phyloP scores from a whole-genome alignment of 257 asterid genomes.

The Verbascum thapsus region DNA sequence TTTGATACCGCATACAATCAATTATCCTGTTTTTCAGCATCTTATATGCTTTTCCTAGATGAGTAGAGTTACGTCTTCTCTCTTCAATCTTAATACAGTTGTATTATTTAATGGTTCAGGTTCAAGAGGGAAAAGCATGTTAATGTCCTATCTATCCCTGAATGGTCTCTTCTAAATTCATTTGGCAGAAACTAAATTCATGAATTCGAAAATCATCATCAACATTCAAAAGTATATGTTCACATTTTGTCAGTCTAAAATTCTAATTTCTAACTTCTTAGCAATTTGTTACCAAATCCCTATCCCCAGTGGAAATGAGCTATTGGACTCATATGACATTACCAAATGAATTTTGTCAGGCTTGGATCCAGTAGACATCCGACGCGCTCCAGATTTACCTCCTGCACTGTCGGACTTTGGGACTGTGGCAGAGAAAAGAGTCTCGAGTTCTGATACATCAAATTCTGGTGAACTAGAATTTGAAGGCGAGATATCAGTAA shows the following conservation, averaged over 20 bases:
- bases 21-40: neutral
- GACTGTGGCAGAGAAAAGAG: slow-evolving; percentile 87
- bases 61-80: slow-evolving; percentile 8
- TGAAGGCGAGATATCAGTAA: slow-evolving; percentile 35
- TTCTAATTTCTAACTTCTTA: neutral
- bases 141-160: neutral
- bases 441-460: slow-evolving; percentile 92
- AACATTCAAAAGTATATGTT: slow-evolving; percentile 1
- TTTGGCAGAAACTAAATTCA: slow-evolving; percentile 4
- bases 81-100: neutral
- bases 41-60: slow-evolving; percentile 8
- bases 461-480: slow-evolving; percentile 82
- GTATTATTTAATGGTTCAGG: slow-evolving; percentile 8
- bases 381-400: slow-evolving; percentile 76
- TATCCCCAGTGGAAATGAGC: slow-evolving; percentile 8
- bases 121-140: neutral
- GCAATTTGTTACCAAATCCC: neutral
- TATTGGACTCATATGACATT: slow-evolving; percentile 38
- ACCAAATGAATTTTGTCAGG: slow-evolving; percentile 92
- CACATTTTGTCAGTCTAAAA: neutral
- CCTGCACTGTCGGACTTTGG: slow-evolving; percentile 77
- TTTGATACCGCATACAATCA: too few relatives aligned
- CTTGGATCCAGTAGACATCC: slow-evolving; percentile 91
- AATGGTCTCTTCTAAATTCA: slow-evolving; percentile 3
- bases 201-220: slow-evolving; percentile 18